A percentile compares a stretch with the other conserved stretches of the same genome.
phyloP scores from a whole-genome alignment of 2,329 filamentous ascomycete genomes.

The Aspergillus ustus region DNA sequence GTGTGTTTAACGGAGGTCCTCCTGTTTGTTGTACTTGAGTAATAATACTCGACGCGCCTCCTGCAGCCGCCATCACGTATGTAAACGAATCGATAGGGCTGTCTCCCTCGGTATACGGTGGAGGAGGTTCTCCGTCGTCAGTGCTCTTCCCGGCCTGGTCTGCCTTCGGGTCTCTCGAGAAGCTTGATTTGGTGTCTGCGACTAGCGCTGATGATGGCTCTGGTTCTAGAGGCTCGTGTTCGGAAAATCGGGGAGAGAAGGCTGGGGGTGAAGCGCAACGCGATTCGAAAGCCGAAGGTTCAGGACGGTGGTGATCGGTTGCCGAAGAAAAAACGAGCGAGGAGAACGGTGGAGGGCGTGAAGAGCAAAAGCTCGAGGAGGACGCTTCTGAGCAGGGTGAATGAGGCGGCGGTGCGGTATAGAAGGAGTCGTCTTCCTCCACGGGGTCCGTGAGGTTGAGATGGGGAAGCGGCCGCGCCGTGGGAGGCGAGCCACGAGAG shows the following conservation, averaged over 20 bases:
- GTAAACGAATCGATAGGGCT: constrained; percentile 91
- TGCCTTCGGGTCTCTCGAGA: constrained; percentile 80
- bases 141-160: constrained; percentile 72
- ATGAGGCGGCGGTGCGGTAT: constrained; percentile 46
- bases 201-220: constrained; percentile 55
- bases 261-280: constrained; percentile 53
- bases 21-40: constrained; percentile 97
- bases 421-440: constrained; percentile 47
- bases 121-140: constrained; percentile 88
- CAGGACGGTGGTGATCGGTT: constrained; percentile 42
- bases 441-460: constrained; percentile 39
- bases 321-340: constrained; percentile 63
- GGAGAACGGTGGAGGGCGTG: constrained; percentile 65
- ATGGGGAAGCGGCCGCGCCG: constrained; percentile 45
- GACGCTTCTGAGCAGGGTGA: constrained; percentile 46
- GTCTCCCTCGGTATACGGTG: constrained; percentile 90
- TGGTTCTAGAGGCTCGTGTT: constrained; percentile 53
- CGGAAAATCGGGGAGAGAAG: constrained; percentile 57
- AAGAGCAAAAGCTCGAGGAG: constrained; percentile 57
- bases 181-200: constrained; percentile 81
- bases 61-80: constrained; percentile 97
- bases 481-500: constrained; percentile 45
- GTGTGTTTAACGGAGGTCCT: constrained; percentile 79
- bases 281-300: constrained; percentile 52
- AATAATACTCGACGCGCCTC: constrained; percentile 97